A percentile compares a stretch with the other conserved stretches of the same genome.
Conservation (phyloP, 2,329 filamentous ascomycete genomes). For the Aspergillus persii region DNA sequence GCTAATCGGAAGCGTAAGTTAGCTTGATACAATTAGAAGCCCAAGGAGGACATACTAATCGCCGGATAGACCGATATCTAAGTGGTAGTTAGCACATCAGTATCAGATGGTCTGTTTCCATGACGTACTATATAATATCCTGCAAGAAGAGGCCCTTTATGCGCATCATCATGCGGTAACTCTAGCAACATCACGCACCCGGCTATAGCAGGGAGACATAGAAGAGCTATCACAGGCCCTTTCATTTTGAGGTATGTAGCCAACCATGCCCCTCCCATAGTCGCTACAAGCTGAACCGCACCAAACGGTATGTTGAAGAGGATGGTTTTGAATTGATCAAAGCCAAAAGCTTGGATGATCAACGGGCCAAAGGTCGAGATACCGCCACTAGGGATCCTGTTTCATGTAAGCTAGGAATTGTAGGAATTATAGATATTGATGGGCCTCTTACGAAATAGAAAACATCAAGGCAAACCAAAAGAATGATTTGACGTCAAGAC, state of each 20-base stretch:
- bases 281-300: conserved; percentile 59
- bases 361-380: conserved; percentile 60
- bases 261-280: conserved; percentile 56
- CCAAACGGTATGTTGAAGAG: conserved; percentile 63
- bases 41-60: conserved; percentile 42
- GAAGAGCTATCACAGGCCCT: conserved; percentile 52
- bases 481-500: conserved; percentile 60
- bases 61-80: conserved; percentile 59
- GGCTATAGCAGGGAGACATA: conserved; percentile 57
- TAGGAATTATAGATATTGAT: background rate
- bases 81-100: background rate
- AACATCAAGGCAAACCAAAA: conserved; percentile 55
- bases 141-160: conserved; percentile 53
- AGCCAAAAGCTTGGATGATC: conserved; percentile 59
- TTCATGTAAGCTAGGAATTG: conserved; percentile 6
- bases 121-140: conserved; percentile 53
- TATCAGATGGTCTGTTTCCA: conserved; percentile 2
- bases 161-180: conserved; percentile 45
- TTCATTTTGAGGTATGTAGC: conserved; percentile 57
- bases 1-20: conserved; percentile 37
- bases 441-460: conserved; percentile 49
- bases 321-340: conserved; percentile 55
- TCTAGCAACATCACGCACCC: conserved; percentile 56
- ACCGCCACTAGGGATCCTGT: conserved; percentile 55
- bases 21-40: background rate